These are phyloP conservation scores for Fusarium nematophilum DNA, from an alignment of 2,329 filamentous ascomycete species.

Conservation along the genomic window DNA sequence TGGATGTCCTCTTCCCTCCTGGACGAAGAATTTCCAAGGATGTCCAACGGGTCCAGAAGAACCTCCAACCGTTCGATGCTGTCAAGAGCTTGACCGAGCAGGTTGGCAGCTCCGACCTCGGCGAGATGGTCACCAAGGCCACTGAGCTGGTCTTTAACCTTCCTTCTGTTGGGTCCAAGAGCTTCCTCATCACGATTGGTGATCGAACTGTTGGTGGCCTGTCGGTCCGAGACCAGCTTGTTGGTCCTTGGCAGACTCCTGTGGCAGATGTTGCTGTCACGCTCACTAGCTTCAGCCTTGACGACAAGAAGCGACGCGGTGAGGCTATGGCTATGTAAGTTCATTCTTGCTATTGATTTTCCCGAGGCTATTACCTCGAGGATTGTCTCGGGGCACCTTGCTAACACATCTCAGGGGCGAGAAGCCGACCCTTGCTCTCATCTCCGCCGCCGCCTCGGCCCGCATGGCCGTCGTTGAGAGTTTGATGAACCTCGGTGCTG, in stretches of 20 bases:
- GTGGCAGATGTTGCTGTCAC: constrained; percentile 96
- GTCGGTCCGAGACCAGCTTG: constrained; percentile 91
- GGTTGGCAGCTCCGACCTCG: constrained; percentile 63
- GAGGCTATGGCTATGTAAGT: constrained; percentile 99
- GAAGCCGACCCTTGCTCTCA: constrained; percentile 87
- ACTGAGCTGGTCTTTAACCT: constrained; percentile 84
- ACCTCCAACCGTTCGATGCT: constrained; percentile 80
- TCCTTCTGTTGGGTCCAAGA: constrained; percentile 94
- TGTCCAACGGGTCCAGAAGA: constrained; percentile 50
- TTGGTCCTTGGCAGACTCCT: constrained; percentile 94
- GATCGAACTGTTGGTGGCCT: constrained; percentile 93
- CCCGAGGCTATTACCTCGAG: too few species aligned
- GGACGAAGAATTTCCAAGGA: constrained; percentile 43
- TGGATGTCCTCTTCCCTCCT: constrained; percentile 89
- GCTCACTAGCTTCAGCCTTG: constrained; percentile 77
- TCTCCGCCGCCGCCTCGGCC: constrained; percentile 89
- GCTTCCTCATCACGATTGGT: constrained; percentile 95
- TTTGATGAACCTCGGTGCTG: constrained; percentile 91
- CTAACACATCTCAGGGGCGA: too few species aligned
- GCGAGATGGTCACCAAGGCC: constrained; percentile 62
- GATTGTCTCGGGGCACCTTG: too few species aligned
- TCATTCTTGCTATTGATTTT: too few species aligned
- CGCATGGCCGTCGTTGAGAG: constrained; percentile 97
- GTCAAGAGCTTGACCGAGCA: constrained; percentile 72
- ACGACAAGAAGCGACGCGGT: constrained; percentile 77